Conservation (phyloP, 352 stramenopile species). For the Elongisporangium senticosum region DNA sequence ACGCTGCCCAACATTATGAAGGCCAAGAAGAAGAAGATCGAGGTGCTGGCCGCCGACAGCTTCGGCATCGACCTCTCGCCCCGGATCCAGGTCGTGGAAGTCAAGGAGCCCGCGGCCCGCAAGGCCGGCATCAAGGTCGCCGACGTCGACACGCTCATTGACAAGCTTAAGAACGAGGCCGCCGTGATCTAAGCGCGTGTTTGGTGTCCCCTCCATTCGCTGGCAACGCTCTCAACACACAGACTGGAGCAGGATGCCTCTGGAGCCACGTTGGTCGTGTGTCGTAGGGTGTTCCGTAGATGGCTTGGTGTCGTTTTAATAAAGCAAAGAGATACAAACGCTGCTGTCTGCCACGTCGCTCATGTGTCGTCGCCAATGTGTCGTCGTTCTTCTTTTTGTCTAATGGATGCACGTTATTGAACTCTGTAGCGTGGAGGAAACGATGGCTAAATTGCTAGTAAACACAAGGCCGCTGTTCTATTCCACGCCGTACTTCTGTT, state of each 20-base stretch:
- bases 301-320: background rate
- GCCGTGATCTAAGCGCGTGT: conserved; percentile 68
- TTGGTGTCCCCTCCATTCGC: background rate
- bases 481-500: conserved; percentile 83
- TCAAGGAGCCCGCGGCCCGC: conserved; percentile 91
- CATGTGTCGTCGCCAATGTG: too few relatives aligned
- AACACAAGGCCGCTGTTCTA: conserved; percentile 12
- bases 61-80: conserved; percentile 69
- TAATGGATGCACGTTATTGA: too few relatives aligned
- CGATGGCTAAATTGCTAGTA: too few relatives aligned
- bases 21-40: conserved; percentile 92
- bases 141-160: conserved; percentile 92
- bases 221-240: background rate
- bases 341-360: too few relatives aligned
- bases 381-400: too few relatives aligned
- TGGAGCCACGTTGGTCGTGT: background rate
- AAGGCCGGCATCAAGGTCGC: conserved; percentile 95
- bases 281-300: background rate
- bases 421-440: too few relatives aligned
- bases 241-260: too few relatives aligned
- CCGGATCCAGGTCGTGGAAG: conserved; percentile 68
- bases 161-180: conserved; percentile 96
- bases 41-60: conserved; percentile 64
- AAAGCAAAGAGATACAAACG: background rate
- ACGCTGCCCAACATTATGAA: conserved; percentile 99